Percentiles rank a stretch among this genome's conserved stretches.
Evolutionary conservation across 2,329 filamentous ascomycete genomes (phyloP).

Genomic region (Fusarium drepaniforme): DNA sequence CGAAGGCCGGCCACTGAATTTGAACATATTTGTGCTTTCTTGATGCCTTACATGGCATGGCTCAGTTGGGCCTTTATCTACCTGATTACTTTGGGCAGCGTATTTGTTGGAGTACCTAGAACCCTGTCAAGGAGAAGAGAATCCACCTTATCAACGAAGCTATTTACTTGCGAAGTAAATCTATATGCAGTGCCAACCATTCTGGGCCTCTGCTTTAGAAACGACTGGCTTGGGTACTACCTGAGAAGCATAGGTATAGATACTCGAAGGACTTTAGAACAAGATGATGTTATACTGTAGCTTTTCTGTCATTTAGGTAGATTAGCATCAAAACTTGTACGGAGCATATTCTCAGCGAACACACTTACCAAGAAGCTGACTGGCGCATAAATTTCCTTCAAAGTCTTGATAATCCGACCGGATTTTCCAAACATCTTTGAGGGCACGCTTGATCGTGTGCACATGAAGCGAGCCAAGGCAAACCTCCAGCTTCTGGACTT

Average conservation of each 20-base stretch:
- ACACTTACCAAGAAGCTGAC: conserved; percentile 37
- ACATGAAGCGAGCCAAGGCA: conserved; percentile 46
- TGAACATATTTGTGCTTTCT: not conserved
- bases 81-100: not conserved
- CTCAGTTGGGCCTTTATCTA: not conserved
- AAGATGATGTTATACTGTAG: conserved; percentile 46
- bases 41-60: not conserved
- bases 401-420: conserved; percentile 33
- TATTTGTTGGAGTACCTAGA: not conserved
- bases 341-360: not conserved
- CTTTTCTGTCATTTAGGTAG: conserved; percentile 21
- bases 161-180: not conserved
- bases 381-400: conserved; percentile 36
- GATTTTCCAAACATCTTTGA: conserved; percentile 44
- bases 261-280: conserved; percentile 27
- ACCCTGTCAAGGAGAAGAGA: not conserved
- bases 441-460: conserved; percentile 38
- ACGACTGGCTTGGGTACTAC: not conserved
- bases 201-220: not conserved
- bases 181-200: not conserved
- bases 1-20: not conserved
- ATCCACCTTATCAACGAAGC: not conserved
- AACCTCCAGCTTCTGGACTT: conserved; percentile 40
- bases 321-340: not conserved
- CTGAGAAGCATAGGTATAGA: not conserved